Evolutionary conservation across 306 rosid genomes (phyloP), one percentile per base, ranked within the genome.

Genomic region (Vigna angularis): DNA sequence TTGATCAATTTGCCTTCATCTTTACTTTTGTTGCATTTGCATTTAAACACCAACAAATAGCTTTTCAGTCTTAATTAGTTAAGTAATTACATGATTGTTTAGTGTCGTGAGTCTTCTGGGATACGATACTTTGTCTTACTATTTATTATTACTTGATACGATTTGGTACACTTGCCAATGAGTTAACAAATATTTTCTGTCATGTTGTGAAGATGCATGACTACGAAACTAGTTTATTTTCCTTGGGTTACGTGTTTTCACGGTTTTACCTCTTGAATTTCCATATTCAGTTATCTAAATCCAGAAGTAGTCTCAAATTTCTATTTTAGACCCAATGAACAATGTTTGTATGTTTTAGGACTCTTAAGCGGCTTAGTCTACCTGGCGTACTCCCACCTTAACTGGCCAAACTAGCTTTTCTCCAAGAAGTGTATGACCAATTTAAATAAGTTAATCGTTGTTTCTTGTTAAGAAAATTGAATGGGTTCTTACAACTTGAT

Each of bases 171-270:
- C 22, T 20, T 20, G 22, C 1, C 22, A 20, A 20, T 20, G 22
- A 20, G 22, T 20, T 20, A 20, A 0, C 22, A 20, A 20, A 0
- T 20, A 20, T 20, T 20, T 20, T 56, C 83, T 90, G 95, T 76
- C 97, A 90, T 62, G 88, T 88, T 26, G 68, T 81, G 70, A 86
- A 11, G 42, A 85, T 92, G 93, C 14, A 62, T 32, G 44, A 42
- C 73, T 81, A 57, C 76, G 70, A 78, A 75, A 47, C 74, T 83
- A 78, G 75, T 26, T 83, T 66, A 32, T 69, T 45, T 67, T 26
- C 40, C 14, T 17, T 74, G 30, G 24, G 9, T 50, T 9, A 9
- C 13, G 22, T 38, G 58, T 51, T 1, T 15, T 32, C 24, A 17
- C 4, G 57, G 2, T 61, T 7, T 32, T 14, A 64, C 26, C 26